Percentiles rank a stretch among this genome's conserved stretches.
Conservation (phyloP, 345 rosid species). For the Schrenkiella parvula region DNA sequence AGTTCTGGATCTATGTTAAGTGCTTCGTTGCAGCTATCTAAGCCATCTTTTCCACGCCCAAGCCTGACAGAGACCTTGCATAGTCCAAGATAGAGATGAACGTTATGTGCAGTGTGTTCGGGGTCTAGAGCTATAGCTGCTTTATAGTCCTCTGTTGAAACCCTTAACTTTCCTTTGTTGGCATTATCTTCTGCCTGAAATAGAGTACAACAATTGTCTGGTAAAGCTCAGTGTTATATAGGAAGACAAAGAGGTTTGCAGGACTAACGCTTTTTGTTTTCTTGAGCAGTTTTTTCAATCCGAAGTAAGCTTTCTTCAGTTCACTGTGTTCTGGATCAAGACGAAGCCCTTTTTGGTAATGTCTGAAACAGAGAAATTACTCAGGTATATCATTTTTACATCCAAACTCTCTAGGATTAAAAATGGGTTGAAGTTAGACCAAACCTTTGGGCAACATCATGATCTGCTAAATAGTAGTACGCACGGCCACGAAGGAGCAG, state of each 20-base stretch:
- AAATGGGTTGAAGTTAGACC: slow-evolving; percentile 2
- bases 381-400: not conserved
- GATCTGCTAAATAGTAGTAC: slow-evolving; percentile 96
- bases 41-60: slow-evolving; percentile 92
- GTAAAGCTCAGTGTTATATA: slow-evolving; percentile 6
- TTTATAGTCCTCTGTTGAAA: slow-evolving; percentile 86
- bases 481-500: slow-evolving; percentile 95
- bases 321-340: slow-evolving; percentile 95
- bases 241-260: not conserved
- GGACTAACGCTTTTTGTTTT: slow-evolving; percentile 85
- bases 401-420: not conserved
- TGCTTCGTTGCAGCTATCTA: slow-evolving; percentile 75
- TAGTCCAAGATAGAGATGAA: slow-evolving; percentile 89
- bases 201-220: not conserved
- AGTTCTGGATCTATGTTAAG: slow-evolving; percentile 81
- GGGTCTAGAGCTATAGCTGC: slow-evolving; percentile 89
- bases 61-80: slow-evolving; percentile 90
- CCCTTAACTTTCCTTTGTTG: slow-evolving; percentile 80
- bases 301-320: slow-evolving; percentile 95
- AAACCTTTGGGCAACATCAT: slow-evolving; percentile 91
- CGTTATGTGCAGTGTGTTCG: slow-evolving; percentile 74
- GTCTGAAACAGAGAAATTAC: slow-evolving; percentile 51
- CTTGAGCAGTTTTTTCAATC: slow-evolving; percentile 85
- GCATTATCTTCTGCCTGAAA: slow-evolving; percentile 91
- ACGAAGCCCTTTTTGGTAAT: slow-evolving; percentile 94